Evolutionary conservation across 23 red algal species (phyloP).

Genomic region (Chondrus crispus): DNA sequence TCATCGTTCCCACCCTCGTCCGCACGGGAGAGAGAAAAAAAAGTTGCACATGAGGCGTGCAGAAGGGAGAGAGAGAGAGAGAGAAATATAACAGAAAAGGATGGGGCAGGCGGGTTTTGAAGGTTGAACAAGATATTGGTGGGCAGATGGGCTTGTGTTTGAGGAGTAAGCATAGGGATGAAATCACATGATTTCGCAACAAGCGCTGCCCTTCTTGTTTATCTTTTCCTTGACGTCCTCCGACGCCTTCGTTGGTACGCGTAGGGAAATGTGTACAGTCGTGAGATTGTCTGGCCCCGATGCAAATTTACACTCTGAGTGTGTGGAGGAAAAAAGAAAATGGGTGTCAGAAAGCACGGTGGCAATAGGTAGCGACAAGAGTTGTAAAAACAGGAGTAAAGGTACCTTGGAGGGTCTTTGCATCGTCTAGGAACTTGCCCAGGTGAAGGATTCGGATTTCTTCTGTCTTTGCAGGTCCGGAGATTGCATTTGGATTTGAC

Average conservation of each 20-base stretch:
- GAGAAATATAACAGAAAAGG: no score
- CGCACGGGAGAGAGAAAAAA: no score
- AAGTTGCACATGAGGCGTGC: no score
- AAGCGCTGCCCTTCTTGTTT: constrained; percentile 38
- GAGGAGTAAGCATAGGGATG: no score
- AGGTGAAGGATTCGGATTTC: constrained; percentile 64
- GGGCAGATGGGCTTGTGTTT: no score
- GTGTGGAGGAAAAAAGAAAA: neutral
- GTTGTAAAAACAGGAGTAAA: neutral
- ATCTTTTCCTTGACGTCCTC: constrained; percentile 64
- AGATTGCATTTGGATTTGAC: neutral
- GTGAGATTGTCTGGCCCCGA: constrained; percentile 36
- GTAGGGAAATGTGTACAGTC: constrained; percentile 51
- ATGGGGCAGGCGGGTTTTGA: no score
- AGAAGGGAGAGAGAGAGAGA: no score
- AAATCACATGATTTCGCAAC: constrained; percentile 53
- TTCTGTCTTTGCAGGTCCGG: constrained; percentile 13
- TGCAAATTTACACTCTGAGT: constrained; percentile 44
- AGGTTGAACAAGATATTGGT: no score
- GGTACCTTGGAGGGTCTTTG: constrained; percentile 52
- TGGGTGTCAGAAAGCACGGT: neutral
- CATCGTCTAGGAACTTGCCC: constrained; percentile 66
- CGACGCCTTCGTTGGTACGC: constrained; percentile 9
- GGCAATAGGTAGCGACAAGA: neutral
- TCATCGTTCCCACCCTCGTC: no score